Evolutionary conservation across 2,329 filamentous ascomycete genomes (phyloP).

Genomic region (Knufia fluminis): DNA sequence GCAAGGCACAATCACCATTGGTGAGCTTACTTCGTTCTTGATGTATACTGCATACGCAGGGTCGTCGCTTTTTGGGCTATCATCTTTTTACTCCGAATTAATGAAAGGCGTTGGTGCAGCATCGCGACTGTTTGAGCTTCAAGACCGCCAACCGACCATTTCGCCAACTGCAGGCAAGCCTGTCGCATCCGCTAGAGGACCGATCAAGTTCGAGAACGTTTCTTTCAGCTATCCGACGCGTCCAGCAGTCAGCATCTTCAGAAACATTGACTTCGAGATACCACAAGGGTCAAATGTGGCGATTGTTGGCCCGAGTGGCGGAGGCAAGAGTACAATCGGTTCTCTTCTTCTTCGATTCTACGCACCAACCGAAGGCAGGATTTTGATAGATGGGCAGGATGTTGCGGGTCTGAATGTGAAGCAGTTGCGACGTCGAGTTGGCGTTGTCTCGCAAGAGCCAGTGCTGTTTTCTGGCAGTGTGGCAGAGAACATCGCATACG

Average conservation of each 20-base stretch:
- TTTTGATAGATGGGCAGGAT: constrained; percentile 76
- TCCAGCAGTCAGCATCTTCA: constrained; percentile 85
- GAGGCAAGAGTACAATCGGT: constrained; percentile 91
- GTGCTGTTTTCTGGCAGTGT: constrained; percentile 78
- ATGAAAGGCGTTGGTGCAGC: constrained; percentile 99
- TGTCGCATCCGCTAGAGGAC: constrained; percentile 74
- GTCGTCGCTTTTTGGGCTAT: constrained; percentile 85
- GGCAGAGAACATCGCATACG: constrained; percentile 81
- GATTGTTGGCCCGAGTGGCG: constrained; percentile 90
- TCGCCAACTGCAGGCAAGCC: constrained; percentile 72
- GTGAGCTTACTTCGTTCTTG: constrained; percentile 89
- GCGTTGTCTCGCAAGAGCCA: constrained; percentile 90
- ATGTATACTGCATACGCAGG: constrained; percentile 91
- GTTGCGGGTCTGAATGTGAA: constrained; percentile 85
- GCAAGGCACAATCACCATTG: constrained; percentile 74
- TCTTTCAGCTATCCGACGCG: constrained; percentile 88
- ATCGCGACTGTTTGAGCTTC: constrained; percentile 89
- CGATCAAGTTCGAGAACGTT: constrained; percentile 80
- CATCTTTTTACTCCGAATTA: constrained; percentile 92
- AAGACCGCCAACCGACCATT: constrained; percentile 79
- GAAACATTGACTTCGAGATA: constrained; percentile 79
- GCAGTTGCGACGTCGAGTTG: constrained; percentile 81
- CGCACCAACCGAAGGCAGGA: constrained; percentile 63
- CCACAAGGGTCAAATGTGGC: constrained; percentile 90
- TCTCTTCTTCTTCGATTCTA: constrained; percentile 91